Evolutionary conservation across 2,329 filamentous ascomycete genomes (phyloP).

Genomic region (Fusarium caatingaense): DNA sequence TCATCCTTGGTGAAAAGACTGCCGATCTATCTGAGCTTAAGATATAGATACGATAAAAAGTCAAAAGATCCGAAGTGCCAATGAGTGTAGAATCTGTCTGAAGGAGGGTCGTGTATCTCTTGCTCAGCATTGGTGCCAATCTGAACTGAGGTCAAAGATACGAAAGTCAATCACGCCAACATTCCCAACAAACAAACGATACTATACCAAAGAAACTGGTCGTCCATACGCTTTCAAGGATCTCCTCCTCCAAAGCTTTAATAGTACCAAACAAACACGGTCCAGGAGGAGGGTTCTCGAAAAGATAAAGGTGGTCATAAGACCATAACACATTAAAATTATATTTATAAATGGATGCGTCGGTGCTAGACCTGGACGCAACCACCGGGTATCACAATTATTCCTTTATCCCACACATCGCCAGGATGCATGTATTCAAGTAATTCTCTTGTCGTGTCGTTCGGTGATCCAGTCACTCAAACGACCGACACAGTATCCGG

Average conservation of each 20-base stretch:
- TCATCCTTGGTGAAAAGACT: not conserved
- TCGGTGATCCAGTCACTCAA: not conserved
- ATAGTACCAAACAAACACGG: not conserved
- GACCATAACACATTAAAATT: not conserved
- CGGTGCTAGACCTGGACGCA: not conserved
- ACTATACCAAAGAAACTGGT: not conserved
- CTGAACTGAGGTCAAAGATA: not conserved
- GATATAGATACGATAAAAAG: no score
- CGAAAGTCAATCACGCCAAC: not conserved
- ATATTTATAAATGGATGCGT: not conserved
- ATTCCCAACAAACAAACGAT: not conserved
- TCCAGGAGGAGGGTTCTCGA: not conserved
- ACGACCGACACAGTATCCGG: not conserved
- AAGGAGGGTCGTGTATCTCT: not conserved
- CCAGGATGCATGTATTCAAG: not conserved
- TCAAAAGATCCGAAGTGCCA: no score
- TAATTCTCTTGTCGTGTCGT: not conserved
- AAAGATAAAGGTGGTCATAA: not conserved
- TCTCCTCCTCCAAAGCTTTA: no score
- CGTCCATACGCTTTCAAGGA: no score
- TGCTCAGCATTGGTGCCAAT: not conserved
- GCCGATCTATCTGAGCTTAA: not conserved
- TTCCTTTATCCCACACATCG: not conserved
- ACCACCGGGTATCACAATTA: not conserved
- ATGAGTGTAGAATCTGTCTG: no score